Evolutionary conservation across 495 filamentous ascomycete genomes (phyloP).

Genomic region (Tirmania nivea): DNA sequence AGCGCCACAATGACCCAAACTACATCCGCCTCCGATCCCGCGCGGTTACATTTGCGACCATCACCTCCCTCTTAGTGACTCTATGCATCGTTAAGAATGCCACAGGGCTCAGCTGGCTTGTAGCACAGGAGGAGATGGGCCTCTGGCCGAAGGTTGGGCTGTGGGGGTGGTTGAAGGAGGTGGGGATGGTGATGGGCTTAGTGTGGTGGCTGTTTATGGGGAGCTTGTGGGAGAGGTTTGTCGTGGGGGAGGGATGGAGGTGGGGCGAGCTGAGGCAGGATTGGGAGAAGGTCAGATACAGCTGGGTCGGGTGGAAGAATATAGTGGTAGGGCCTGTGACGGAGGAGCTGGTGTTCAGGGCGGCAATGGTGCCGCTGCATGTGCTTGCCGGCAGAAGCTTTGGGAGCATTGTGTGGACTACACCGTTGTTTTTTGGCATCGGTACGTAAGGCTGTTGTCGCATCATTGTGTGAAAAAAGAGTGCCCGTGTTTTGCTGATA

Average conservation of each 20-base stretch:
- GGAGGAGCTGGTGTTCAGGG: conserved; percentile 86
- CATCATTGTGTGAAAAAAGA: no score
- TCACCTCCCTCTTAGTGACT: conserved; percentile 35
- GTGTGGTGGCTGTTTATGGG: conserved; percentile 53
- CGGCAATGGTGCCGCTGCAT: conserved; percentile 59
- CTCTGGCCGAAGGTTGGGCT: neutral
- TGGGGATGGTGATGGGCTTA: neutral
- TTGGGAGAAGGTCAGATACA: conserved; percentile 28
- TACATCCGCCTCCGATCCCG: conserved; percentile 75
- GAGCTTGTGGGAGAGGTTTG: conserved; percentile 54
- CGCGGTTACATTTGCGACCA: conserved; percentile 49
- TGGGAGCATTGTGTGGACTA: conserved; percentile 44
- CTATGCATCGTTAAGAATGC: conserved; percentile 29
- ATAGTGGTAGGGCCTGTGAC: conserved; percentile 59
- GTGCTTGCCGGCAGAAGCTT: conserved; percentile 43
- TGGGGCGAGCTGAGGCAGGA: conserved; percentile 28
- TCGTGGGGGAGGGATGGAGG: conserved; percentile 50
- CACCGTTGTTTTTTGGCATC: conserved; percentile 82
- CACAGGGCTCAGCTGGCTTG: neutral
- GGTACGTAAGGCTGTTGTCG: no score
- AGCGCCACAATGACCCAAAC: conserved; percentile 67
- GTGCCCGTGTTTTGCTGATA: no score
- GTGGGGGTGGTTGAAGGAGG: neutral
- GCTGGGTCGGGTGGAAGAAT: conserved; percentile 45
- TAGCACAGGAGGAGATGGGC: neutral